Percentiles rank a stretch among this genome's conserved stretches.
Conservation (phyloP, 768 basidiomycete genomes). For the Amanita muscaria region DNA sequence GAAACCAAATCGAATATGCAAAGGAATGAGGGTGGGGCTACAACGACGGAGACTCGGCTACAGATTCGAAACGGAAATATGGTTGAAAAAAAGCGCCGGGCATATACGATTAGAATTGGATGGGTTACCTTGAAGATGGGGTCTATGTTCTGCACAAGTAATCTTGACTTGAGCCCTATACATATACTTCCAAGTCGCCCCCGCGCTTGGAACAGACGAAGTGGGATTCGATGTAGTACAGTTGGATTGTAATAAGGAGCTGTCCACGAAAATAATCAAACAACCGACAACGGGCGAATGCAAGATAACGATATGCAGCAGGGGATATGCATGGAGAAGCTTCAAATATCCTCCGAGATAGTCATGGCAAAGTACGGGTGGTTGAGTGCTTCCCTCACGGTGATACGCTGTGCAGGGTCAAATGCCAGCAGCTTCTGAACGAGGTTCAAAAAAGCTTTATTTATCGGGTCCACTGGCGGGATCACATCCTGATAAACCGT, state of each 20-base stretch:
- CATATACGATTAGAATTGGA: constrained; percentile 5
- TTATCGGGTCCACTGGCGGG: constrained; percentile 62
- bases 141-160: constrained; percentile 4
- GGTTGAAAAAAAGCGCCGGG: background rate
- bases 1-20: background rate
- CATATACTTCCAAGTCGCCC: constrained; percentile 8
- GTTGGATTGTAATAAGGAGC: constrained; percentile 17
- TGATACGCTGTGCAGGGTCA: constrained; percentile 82
- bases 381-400: constrained; percentile 78
- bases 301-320: constrained; percentile 19
- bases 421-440: constrained; percentile 83
- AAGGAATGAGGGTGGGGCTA: background rate
- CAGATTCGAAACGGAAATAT: background rate
- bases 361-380: constrained; percentile 78
- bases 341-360: constrained; percentile 52
- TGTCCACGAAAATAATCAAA: constrained; percentile 16
- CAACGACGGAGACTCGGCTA: background rate
- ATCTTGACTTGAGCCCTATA: constrained; percentile 2
- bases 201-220: constrained; percentile 6
- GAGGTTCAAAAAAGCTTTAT: constrained; percentile 78
- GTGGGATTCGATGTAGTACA: constrained; percentile 15
- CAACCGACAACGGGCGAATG: constrained; percentile 14
- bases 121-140: background rate
- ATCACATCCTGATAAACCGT: constrained; percentile 63
- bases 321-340: constrained; percentile 10